Evolutionary conservation across 768 basidiomycete species (phyloP).

Genomic region (Amanita fuliginea): DNA sequence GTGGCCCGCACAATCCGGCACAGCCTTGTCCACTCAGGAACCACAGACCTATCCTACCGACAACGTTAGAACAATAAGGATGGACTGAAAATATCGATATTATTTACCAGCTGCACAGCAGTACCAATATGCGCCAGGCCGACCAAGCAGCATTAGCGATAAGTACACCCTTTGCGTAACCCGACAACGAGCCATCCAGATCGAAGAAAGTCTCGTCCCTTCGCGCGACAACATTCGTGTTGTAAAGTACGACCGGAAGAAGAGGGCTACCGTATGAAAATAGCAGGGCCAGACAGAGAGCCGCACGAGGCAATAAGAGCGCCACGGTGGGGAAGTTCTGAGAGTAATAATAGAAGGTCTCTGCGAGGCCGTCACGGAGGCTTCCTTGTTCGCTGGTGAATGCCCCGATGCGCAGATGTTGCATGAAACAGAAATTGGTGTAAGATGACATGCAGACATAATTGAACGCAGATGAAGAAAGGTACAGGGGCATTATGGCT

Average conservation of each 20-base stretch:
- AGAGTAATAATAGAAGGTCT: conserved; percentile 73
- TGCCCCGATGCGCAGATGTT: conserved; percentile 65
- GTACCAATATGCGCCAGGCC: conserved; percentile 59
- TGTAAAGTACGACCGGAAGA: conserved; percentile 33
- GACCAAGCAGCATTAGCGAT: conserved; percentile 77
- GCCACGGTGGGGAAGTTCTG: conserved; percentile 79
- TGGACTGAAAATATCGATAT: background rate
- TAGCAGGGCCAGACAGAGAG: conserved; percentile 61
- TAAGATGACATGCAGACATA: conserved; percentile 71
- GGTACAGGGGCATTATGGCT: conserved; percentile 70
- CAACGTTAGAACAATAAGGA: background rate
- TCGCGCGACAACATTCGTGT: conserved; percentile 19
- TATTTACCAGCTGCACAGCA: conserved; percentile 60
- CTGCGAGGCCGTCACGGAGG: conserved; percentile 47
- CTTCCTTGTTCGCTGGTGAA: conserved; percentile 42
- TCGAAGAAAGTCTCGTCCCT: conserved; percentile 72
- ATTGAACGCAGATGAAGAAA: conserved; percentile 70
- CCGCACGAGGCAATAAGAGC: conserved; percentile 78
- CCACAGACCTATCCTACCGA: conserved; percentile 65
- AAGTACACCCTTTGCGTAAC: conserved; percentile 71
- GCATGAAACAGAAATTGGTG: conserved; percentile 75
- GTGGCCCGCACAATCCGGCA: conserved; percentile 77
- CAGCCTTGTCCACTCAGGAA: conserved; percentile 64
- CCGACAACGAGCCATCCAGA: conserved; percentile 53
- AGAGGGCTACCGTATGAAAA: conserved; percentile 47